Percentiles rank a stretch among this genome's conserved stretches.
Conservation (phyloP, 768 basidiomycete species). For the Tricholoma sp. region DNA sequence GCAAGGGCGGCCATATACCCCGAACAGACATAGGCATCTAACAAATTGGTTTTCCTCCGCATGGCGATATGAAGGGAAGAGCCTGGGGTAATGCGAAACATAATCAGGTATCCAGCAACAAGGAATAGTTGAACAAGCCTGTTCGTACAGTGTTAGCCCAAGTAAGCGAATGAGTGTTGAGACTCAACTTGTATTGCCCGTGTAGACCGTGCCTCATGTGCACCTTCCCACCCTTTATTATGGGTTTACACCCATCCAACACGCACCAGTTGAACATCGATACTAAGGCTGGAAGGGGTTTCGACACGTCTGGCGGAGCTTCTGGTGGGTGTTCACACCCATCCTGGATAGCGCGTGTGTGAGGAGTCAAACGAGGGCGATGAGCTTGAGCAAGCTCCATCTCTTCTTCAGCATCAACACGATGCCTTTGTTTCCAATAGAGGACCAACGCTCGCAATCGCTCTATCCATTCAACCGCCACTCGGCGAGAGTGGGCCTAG, state of each 20-base stretch:
- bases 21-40: constrained; percentile 82
- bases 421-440: constrained; percentile 81
- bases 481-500: constrained; percentile 58
- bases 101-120: constrained; percentile 67
- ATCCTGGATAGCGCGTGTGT: constrained; percentile 34
- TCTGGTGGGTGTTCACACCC: constrained; percentile 43
- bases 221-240: constrained; percentile 68
- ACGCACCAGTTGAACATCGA: constrained; percentile 86
- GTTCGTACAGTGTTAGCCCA: constrained; percentile 2
- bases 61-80: constrained; percentile 54
- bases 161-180: not conserved
- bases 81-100: constrained; percentile 59
- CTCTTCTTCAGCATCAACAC: constrained; percentile 70
- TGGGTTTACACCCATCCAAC: constrained; percentile 71
- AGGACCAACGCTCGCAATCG: constrained; percentile 61
- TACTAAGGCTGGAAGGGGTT: constrained; percentile 52
- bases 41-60: constrained; percentile 51
- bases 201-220: constrained; percentile 66
- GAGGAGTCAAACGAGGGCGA: constrained; percentile 58
- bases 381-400: constrained; percentile 71
- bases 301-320: constrained; percentile 46
- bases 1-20: constrained; percentile 73
- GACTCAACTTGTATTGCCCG: constrained; percentile 74
- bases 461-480: constrained; percentile 84
- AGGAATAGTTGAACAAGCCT: constrained; percentile 74